These are phyloP conservation scores for Colletotrichum phormii DNA, from an alignment of 2,329 filamentous ascomycete genomes.

Conservation along the genomic window DNA sequence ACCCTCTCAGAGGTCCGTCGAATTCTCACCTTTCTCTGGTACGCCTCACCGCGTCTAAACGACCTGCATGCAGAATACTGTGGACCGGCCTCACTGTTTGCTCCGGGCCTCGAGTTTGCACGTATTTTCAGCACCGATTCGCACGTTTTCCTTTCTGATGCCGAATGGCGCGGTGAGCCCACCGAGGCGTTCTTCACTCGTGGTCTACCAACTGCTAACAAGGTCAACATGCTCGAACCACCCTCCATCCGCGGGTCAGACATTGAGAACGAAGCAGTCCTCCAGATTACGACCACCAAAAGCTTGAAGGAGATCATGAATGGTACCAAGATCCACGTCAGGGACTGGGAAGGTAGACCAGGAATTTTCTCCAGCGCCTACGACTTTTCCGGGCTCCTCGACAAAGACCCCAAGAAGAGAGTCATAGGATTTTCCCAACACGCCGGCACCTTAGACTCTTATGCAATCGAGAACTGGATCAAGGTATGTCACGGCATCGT, in stretches of 20 bases:
- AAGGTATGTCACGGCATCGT: constrained; percentile 17
- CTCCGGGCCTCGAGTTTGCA: constrained; percentile 21
- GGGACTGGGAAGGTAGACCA: background rate
- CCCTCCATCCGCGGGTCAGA: background rate
- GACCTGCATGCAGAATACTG: constrained; percentile 11
- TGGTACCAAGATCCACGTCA: background rate
- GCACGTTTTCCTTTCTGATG: background rate
- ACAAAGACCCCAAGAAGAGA: background rate
- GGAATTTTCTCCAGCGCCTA: background rate
- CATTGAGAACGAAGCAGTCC: background rate
- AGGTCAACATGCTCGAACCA: background rate
- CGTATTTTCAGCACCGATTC: background rate
- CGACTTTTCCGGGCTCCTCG: constrained; percentile 8
- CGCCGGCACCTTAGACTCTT: constrained; percentile 17
- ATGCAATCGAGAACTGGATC: constrained; percentile 14
- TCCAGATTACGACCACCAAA: background rate
- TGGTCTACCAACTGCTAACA: background rate
- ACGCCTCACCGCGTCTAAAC: background rate
- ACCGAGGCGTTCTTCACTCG: background rate
- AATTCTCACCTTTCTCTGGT: constrained; percentile 17
- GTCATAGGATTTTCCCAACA: constrained; percentile 19
- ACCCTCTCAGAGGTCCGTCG: background rate
- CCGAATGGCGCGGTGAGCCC: background rate
- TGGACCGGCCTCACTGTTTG: background rate
- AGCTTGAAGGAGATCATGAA: background rate